phyloP scores from a whole-genome alignment of 169 alveolate species.

The Plasmodium fragile region DNA sequence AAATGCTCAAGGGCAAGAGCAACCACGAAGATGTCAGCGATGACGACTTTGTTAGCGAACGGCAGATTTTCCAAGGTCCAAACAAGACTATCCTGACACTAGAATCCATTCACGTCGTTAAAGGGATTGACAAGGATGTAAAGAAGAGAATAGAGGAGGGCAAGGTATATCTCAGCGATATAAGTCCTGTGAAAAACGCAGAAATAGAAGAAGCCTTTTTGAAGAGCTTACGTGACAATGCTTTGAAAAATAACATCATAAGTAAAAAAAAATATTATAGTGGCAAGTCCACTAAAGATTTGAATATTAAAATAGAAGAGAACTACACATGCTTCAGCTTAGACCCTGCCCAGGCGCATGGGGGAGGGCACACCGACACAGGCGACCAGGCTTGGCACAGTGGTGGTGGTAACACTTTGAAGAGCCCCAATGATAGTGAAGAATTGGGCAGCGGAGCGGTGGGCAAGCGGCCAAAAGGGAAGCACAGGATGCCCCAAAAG shows the following conservation, averaged over 20 bases:
- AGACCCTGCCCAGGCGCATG: background rate
- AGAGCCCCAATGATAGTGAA: background rate
- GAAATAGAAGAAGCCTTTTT: constrained; percentile 74
- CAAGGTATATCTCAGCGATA: constrained; percentile 40
- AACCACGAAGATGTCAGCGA: constrained; percentile 54
- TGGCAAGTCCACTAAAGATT: constrained; percentile 17
- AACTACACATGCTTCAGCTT: constrained; percentile 24
- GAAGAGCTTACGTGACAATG: constrained; percentile 50
- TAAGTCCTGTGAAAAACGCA: constrained; percentile 74
- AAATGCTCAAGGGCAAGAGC: constrained; percentile 42
- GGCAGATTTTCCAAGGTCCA: constrained; percentile 31
- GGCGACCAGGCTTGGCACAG: background rate
- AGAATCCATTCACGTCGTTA: constrained; percentile 61
- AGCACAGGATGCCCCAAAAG: background rate
- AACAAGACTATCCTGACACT: constrained; percentile 23
- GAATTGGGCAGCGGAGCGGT: background rate
- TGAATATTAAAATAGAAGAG: constrained; percentile 53
- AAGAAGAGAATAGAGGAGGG: constrained; percentile 73
- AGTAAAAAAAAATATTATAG: constrained; percentile 30
- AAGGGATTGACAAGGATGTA: constrained; percentile 52
- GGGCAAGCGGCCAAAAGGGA: background rate
- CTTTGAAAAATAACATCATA: background rate
- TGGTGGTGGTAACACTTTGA: background rate
- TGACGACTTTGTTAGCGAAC: constrained; percentile 71
- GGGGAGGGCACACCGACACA: background rate